phyloP scores from a whole-genome alignment of 1,284 basidiomycete genomes.

The Cutaneotrichosporon daszewskae region DNA sequence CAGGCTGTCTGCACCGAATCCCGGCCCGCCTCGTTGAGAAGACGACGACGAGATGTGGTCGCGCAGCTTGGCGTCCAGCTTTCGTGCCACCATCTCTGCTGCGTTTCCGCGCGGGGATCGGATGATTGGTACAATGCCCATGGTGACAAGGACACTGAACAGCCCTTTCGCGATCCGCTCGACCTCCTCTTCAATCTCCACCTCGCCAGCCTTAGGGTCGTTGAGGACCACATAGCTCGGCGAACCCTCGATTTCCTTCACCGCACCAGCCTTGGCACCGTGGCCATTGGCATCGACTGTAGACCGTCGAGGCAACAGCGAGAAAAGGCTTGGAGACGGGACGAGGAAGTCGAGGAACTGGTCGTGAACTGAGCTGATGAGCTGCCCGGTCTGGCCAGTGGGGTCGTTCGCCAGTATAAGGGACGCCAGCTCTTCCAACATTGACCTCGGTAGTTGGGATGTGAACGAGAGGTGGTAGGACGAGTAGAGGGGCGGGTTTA shows the following conservation, averaged over 20 bases:
- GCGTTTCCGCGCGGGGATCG: constrained; percentile 92
- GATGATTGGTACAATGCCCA: constrained; percentile 90
- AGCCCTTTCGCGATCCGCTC: constrained; percentile 86
- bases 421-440: constrained; percentile 90
- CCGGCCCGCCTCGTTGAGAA: constrained; percentile 48
- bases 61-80: constrained; percentile 84
- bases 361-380: constrained; percentile 75
- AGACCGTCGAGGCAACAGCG: constrained; percentile 60
- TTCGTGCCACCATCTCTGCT: constrained; percentile 96
- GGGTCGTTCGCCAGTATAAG: constrained; percentile 68
- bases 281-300: constrained; percentile 26
- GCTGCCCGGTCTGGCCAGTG: constrained; percentile 64
- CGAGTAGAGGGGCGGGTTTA: constrained; percentile 83
- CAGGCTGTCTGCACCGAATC: constrained; percentile 63
- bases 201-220: constrained; percentile 82
- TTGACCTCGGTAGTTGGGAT: constrained; percentile 74
- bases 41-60: constrained; percentile 79
- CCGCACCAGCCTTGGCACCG: constrained; percentile 22
- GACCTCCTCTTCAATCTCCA: constrained; percentile 87
- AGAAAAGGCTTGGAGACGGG: constrained; percentile 91
- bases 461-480: constrained; percentile 94
- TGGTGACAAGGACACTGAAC: constrained; percentile 88
- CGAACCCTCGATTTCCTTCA: constrained; percentile 39
- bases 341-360: constrained; percentile 97
- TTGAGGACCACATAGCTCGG: constrained; percentile 78